Evolutionary conservation across 2,329 filamentous ascomycete genomes (phyloP).

Genomic region (Bipolaris sorokiniana): DNA sequence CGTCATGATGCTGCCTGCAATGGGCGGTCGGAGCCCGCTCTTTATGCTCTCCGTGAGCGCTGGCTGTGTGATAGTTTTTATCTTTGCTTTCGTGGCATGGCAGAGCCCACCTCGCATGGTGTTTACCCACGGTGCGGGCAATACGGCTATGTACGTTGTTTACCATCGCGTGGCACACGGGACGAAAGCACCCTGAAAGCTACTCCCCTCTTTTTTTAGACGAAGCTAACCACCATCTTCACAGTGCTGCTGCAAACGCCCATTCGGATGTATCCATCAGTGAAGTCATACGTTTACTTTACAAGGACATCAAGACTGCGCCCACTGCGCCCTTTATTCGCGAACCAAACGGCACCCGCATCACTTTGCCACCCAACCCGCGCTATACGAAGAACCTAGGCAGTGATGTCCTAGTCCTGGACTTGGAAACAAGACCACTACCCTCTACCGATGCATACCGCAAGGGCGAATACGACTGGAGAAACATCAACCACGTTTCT

Average conservation of each 20-base stretch:
- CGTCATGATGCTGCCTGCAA: slow-evolving; percentile 41
- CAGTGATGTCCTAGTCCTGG: slow-evolving; percentile 45
- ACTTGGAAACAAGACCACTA: slow-evolving; percentile 46
- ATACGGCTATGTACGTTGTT: slow-evolving; percentile 36
- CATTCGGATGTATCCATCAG: slow-evolving; percentile 38
- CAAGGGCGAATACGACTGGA: slow-evolving; percentile 46
- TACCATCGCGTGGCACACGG: slow-evolving; percentile 1
- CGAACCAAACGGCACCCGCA: slow-evolving; percentile 41
- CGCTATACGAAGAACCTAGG: slow-evolving; percentile 43
- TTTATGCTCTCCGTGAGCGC: slow-evolving; percentile 40
- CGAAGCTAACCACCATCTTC: slow-evolving; percentile 19
- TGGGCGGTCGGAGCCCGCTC: slow-evolving; percentile 41
- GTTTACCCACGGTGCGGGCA: slow-evolving; percentile 28
- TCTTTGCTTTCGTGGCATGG: slow-evolving; percentile 46
- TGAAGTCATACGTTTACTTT: slow-evolving; percentile 43
- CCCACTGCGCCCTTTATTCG: slow-evolving; percentile 39
- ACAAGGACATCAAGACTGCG: slow-evolving; percentile 36
- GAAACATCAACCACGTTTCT: slow-evolving; percentile 46
- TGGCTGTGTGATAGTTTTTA: slow-evolving; percentile 40
- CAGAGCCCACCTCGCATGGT: slow-evolving; percentile 36
- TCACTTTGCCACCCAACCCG: slow-evolving; percentile 37
- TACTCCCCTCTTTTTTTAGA: background rate
- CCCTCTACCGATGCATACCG: slow-evolving; percentile 40
- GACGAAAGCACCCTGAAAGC: background rate
- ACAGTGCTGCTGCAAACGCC: slow-evolving; percentile 29